Evolutionary conservation across 1,284 basidiomycete species (phyloP), one percentile per base, ranked within the genome.

Genomic region (Apiotrichum veenhuisii): DNA sequence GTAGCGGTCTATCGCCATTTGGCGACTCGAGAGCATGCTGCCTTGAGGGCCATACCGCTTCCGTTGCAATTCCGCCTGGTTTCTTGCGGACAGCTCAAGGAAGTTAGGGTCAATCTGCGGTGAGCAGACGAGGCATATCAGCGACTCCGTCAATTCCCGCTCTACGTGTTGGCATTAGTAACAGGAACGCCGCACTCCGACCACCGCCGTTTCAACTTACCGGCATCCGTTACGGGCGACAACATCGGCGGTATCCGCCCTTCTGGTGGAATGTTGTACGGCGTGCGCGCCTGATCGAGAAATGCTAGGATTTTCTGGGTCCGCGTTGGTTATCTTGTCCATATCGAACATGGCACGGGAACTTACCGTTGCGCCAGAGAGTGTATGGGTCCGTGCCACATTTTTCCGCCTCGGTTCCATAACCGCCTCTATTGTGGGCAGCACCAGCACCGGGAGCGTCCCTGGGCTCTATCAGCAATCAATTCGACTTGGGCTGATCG

Each of bases 181-280:
- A n/a, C n/a, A n/a, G n/a, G n/a, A n/a, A n/a, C n/a, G n/a, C n/a
- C n/a, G n/a, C n/a, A n/a, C n/a, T n/a, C n/a, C n/a, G n/a, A n/a
- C n/a, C n/a, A n/a, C n/a, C n/a, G n/a, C n/a, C n/a, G n/a, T 5
- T 14, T 10, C 3, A 9, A 57, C 59, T 80, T 78, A 67, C 86
- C 85, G 10, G 86, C 86, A 58, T 91, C 84, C 0, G 90, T 92
- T 0, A 89, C 88, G 0, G 91, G 90, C 2, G 87, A 81, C 14
- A 94, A 79, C 0, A 84, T 80, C 0, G 89, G 89, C 0, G 90
- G 88, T 0, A 90, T 89, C 2, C 84, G 83, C 18, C 64, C 59
- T 3, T 64, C 64, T 12, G 77, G 71, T 3, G 36, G 8, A 9
- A 41, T 26, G 3, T 30, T 37, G 11, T 18, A 18, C 85, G 85